Evolutionary conservation across 2,329 filamentous ascomycete species (phyloP).

Genomic region (Fusarium acutatum): DNA sequence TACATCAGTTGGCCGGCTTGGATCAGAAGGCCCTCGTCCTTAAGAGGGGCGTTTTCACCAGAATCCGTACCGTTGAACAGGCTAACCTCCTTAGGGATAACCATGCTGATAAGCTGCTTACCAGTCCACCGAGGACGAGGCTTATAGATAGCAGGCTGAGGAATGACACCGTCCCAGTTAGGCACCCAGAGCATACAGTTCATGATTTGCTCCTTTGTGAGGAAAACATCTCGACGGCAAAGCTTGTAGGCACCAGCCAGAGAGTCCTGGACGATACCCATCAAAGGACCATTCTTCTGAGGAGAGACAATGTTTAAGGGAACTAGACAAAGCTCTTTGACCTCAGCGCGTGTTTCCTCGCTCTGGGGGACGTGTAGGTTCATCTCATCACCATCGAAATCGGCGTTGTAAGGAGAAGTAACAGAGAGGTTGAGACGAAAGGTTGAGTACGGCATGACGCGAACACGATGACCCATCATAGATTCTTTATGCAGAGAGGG

Average conservation of each 20-base stretch:
- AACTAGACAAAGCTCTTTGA: slow-evolving; percentile 96
- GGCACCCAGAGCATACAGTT: slow-evolving; percentile 98
- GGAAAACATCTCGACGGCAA: slow-evolving; percentile 88
- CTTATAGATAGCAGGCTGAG: slow-evolving; percentile 91
- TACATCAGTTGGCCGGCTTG: slow-evolving; percentile 90
- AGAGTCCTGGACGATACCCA: slow-evolving; percentile 99
- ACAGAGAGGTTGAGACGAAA: slow-evolving; percentile 98
- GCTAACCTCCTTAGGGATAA: slow-evolving; percentile 88
- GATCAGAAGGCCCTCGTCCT: slow-evolving; percentile 83
- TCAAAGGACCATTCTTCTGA: slow-evolving; percentile 93
- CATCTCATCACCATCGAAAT: slow-evolving; percentile 99
- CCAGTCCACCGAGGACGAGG: slow-evolving; percentile 95
- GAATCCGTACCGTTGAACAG: slow-evolving; percentile 71
- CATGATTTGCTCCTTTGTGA: slow-evolving; percentile 92
- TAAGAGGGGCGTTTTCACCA: slow-evolving; percentile 67
- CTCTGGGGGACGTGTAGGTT: slow-evolving; percentile 99
- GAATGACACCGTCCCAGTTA: slow-evolving; percentile 95
- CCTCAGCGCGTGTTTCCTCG: slow-evolving; percentile 94
- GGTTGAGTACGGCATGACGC: slow-evolving; percentile 98
- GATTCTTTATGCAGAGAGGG: slow-evolving; percentile 99
- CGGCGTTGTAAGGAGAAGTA: slow-evolving; percentile 98
- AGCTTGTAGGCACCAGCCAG: slow-evolving; percentile 97
- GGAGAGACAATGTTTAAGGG: slow-evolving; percentile 98
- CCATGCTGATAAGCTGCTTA: slow-evolving; percentile 96
- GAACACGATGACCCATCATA: slow-evolving; percentile 99